Evolutionary conservation across 768 basidiomycete species (phyloP).

Genomic region (Suillus occidentalis): DNA sequence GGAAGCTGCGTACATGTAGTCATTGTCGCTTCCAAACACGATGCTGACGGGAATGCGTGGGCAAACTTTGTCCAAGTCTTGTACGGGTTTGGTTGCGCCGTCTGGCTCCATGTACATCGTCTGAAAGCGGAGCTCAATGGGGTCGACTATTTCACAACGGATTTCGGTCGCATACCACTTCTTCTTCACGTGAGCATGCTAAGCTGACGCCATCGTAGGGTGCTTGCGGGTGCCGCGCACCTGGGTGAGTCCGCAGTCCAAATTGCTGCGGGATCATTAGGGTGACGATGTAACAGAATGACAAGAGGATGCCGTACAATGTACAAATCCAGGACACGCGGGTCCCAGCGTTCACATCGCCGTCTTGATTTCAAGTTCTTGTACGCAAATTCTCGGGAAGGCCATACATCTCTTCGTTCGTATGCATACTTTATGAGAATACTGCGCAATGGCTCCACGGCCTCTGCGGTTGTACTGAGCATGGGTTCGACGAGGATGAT

Average conservation of each 20-base stretch:
- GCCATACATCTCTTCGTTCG: conserved; percentile 54
- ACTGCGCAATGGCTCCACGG: conserved; percentile 40
- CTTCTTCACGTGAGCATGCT: conserved; percentile 62
- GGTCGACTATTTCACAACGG: neutral
- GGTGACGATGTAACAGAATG: neutral
- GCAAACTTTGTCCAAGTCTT: conserved; percentile 43
- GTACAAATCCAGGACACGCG: conserved; percentile 49
- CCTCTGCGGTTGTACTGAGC: conserved; percentile 50
- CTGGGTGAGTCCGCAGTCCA: conserved; percentile 43
- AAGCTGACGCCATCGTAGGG: conserved; percentile 46
- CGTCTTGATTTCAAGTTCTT: conserved; percentile 35
- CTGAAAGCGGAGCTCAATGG: conserved; percentile 29
- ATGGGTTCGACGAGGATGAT: conserved; percentile 67
- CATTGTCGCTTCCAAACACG: conserved; percentile 49
- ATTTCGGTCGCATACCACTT: conserved; percentile 44
- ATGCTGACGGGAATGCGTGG: conserved; percentile 49
- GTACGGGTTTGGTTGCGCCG: conserved; percentile 54
- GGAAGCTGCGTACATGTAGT: conserved; percentile 49
- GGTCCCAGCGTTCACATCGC: conserved; percentile 50
- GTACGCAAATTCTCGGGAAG: conserved; percentile 42
- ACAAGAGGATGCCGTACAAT: conserved; percentile 39
- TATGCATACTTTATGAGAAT: conserved; percentile 48
- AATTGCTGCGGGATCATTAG: conserved; percentile 37
- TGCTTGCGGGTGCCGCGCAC: conserved; percentile 25
- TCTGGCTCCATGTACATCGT: conserved; percentile 63